phyloP scores from a whole-genome alignment of 164 flowering plant species.

The Warburgia ugandensis region DNA sequence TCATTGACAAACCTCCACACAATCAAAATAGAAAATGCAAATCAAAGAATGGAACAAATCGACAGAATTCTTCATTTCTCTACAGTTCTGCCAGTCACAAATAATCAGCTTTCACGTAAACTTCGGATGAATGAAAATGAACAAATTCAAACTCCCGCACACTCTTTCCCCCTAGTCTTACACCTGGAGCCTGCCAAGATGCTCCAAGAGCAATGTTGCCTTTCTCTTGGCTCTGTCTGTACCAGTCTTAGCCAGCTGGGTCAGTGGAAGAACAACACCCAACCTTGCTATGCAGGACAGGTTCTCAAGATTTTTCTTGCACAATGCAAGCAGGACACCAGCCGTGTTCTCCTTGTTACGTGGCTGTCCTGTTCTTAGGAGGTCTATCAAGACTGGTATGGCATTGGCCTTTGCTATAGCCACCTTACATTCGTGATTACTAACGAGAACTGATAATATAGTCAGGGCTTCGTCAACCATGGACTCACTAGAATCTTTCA shows the following conservation, averaged over 20 bases:
- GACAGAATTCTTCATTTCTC: neutral
- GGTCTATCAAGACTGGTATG: slow-evolving; percentile 68
- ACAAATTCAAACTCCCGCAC: too few species aligned
- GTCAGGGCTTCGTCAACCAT: slow-evolving; percentile 93
- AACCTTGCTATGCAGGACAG: slow-evolving; percentile 65
- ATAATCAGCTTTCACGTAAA: neutral
- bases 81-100: neutral
- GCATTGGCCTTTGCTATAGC: slow-evolving; percentile 66
- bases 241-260: slow-evolving; percentile 62
- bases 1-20: neutral
- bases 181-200: slow-evolving; percentile 42
- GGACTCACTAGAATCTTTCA: slow-evolving; percentile 48
- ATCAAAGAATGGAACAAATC: neutral
- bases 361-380: slow-evolving; percentile 59
- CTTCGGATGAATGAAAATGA: neutral
- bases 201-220: slow-evolving; percentile 72
- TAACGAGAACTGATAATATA: slow-evolving; percentile 69
- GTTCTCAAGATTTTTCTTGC: slow-evolving; percentile 74
- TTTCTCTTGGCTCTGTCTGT: slow-evolving; percentile 89
- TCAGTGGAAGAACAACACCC: slow-evolving; percentile 67
- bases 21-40: neutral
- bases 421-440: slow-evolving; percentile 72
- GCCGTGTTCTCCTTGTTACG: slow-evolving; percentile 86
- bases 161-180: too few species aligned
- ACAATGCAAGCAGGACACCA: slow-evolving; percentile 64